Conservation (phyloP, 257 asterid species). For the Primulina tabacum region DNA sequence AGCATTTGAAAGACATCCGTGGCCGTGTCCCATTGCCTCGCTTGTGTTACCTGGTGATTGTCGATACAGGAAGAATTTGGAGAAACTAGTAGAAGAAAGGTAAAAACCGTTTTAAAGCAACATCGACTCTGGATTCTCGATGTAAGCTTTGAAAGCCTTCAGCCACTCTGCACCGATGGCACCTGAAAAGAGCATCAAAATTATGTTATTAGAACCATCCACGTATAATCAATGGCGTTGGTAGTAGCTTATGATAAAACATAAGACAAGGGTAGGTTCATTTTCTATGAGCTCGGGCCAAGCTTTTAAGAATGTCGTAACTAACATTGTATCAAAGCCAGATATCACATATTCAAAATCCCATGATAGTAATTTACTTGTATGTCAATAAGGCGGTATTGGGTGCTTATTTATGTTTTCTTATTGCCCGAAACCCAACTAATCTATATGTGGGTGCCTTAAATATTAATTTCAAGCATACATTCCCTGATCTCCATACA, state of each 20-base stretch:
- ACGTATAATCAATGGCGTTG: neutral
- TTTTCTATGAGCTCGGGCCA: neutral
- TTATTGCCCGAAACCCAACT: neutral
- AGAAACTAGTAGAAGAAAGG: neutral
- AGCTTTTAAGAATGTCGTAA: neutral
- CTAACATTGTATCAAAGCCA: neutral
- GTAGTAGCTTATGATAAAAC: neutral
- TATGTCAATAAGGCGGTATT: neutral
- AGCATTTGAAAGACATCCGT: neutral
- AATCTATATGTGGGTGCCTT: neutral
- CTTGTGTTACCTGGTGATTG: neutral
- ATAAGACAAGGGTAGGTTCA: neutral
- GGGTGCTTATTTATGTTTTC: neutral
- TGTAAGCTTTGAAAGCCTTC: slow-evolving; percentile 92
- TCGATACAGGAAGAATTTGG: neutral
- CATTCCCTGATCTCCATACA: neutral
- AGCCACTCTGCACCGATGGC: slow-evolving; percentile 99
- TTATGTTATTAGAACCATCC: neutral
- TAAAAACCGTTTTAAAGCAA: slow-evolving; percentile 42
- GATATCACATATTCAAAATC: neutral
- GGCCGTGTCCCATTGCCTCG: neutral
- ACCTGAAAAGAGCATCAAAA: slow-evolving; percentile 38
- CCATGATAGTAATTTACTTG: neutral
- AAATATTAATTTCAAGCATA: neutral
- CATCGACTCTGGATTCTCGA: slow-evolving; percentile 93